phyloP scores from a whole-genome alignment of 768 basidiomycete species.

The Pisolithus microcarpus region DNA sequence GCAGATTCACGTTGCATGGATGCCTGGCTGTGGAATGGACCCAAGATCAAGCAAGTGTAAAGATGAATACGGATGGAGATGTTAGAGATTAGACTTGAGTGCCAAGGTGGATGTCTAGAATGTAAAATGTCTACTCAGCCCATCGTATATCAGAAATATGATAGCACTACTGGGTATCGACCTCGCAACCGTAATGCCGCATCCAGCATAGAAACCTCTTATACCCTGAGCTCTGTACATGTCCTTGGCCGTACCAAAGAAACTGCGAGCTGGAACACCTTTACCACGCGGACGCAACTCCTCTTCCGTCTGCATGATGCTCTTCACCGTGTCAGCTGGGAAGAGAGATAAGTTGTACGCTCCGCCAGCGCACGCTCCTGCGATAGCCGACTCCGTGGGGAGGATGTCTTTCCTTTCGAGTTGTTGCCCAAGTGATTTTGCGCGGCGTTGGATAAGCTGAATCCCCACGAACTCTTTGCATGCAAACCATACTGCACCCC shows the following conservation, averaged over 20 bases:
- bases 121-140: constrained; percentile 50
- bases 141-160: constrained; percentile 91
- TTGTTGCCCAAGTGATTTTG: constrained; percentile 15
- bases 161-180: constrained; percentile 86
- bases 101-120: background rate
- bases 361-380: constrained; percentile 82
- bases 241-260: constrained; percentile 50
- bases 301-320: constrained; percentile 88
- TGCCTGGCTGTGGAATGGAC: too few relatives aligned
- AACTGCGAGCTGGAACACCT: constrained; percentile 33
- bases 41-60: too few relatives aligned
- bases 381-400: constrained; percentile 76
- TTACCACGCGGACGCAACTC: constrained; percentile 60
- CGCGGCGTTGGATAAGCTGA: constrained; percentile 48
- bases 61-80: too few relatives aligned
- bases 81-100: too few relatives aligned
- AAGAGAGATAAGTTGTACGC: constrained; percentile 85
- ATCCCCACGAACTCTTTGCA: constrained; percentile 74
- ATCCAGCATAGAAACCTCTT: constrained; percentile 84
- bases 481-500: constrained; percentile 85
- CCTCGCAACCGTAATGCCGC: constrained; percentile 82
- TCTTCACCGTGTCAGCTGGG: constrained; percentile 94
- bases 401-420: constrained; percentile 42
- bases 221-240: constrained; percentile 75
- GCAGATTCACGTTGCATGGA: too few relatives aligned